phyloP scores from a whole-genome alignment of 228 moss, liverwort and hornwort species.

The Sphagnum magellanicum region DNA sequence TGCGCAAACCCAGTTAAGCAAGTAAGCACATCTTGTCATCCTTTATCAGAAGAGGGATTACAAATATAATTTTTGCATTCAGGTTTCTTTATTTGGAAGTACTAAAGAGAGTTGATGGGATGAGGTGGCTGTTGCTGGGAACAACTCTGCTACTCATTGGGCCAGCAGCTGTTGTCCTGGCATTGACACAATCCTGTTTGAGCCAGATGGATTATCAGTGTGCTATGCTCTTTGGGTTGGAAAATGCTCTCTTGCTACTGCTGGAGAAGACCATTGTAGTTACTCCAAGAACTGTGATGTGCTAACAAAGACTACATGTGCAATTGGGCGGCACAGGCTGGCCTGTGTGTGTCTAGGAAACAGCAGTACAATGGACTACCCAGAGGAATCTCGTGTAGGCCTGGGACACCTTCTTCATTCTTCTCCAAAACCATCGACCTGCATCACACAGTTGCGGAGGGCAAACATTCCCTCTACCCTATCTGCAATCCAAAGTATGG shows the following conservation, averaged over 20 bases:
- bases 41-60: neutral
- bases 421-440: constrained; percentile 30
- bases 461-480: constrained; percentile 23
- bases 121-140: neutral
- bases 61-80: too few species aligned
- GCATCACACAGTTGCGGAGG: constrained; percentile 37
- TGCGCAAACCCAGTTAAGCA: constrained; percentile 39
- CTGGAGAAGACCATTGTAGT: neutral
- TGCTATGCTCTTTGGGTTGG: too few species aligned
- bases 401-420: constrained; percentile 50
- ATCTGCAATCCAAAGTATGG: constrained; percentile 12
- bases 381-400: constrained; percentile 25
- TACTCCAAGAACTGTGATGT: too few species aligned
- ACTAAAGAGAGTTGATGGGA: neutral
- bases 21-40: constrained; percentile 30
- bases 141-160: too few species aligned
- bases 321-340: constrained; percentile 33
- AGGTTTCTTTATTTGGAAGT: too few species aligned
- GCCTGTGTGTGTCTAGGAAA: constrained; percentile 27
- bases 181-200: too few species aligned
- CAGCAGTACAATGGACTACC: constrained; percentile 14
- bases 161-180: too few species aligned
- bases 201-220: too few species aligned
- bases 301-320: neutral
- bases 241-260: too few species aligned